phyloP scores from a whole-genome alignment of 805 yeast species.

The Candida tibetensis region DNA sequence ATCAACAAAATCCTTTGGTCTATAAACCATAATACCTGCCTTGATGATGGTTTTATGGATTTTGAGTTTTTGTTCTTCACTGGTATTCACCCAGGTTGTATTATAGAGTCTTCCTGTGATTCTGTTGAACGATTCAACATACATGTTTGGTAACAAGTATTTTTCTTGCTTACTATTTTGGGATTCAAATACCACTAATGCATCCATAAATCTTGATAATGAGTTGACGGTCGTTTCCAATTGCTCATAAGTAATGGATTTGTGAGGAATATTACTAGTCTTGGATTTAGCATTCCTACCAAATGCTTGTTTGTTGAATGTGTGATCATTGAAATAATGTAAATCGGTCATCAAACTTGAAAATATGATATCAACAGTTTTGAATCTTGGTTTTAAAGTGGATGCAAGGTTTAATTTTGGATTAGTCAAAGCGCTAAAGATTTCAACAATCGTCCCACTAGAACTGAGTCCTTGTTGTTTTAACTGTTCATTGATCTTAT shows the following conservation, averaged over 20 bases:
- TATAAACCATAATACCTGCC: conserved; percentile 28
- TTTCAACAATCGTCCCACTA: conserved; percentile 24
- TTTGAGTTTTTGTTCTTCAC: conserved; percentile 12
- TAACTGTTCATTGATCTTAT: conserved; percentile 27
- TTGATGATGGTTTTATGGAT: conserved; percentile 27
- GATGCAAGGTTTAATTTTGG: conserved; percentile 15
- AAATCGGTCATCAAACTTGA: conserved; percentile 28
- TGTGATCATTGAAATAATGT: conserved; percentile 27
- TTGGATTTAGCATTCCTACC: conserved; percentile 10
- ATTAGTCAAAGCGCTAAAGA: conserved; percentile 22
- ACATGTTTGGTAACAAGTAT: conserved; percentile 16
- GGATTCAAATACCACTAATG: conserved; percentile 18
- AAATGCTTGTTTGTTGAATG: conserved; percentile 17
- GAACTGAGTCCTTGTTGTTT: conserved; percentile 15
- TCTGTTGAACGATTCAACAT: conserved; percentile 23
- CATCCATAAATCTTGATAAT: conserved; percentile 22
- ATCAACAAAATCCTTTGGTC: conserved; percentile 22
- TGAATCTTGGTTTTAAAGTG: conserved; percentile 22
- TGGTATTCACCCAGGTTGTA: conserved; percentile 23
- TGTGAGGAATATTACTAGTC: conserved; percentile 23
- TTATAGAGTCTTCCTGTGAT: conserved; percentile 23
- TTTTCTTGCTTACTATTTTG: conserved; percentile 12
- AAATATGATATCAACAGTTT: conserved; percentile 29
- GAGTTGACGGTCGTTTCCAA: conserved; percentile 19
- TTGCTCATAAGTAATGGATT: conserved; percentile 24